Base-by-base conservation (phyloP, 768 basidiomycete species). In the Xerocomus brunneocitrinus region DNA sequence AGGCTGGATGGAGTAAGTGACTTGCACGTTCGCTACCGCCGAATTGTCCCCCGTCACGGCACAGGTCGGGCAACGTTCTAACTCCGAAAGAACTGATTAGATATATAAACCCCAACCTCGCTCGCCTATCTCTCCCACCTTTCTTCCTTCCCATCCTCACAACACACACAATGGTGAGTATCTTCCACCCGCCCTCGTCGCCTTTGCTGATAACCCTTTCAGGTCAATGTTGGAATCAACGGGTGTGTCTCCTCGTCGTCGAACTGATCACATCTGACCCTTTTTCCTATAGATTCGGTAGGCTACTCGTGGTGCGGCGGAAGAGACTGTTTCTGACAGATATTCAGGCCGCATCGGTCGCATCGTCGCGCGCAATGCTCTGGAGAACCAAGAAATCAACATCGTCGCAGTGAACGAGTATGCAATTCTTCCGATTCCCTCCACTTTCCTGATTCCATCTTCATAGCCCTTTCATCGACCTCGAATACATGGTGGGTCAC, bases 391-490 rank as follows among this genome's bases (percentile, higher is more conserved):
- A 50, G 83, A 85, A 49, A 79, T 94, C 68, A 76, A 92, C n/a
- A 83, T 99, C 68, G 85, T 94, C 59, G 94, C 94, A 54, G 74
- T 98, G 66, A 98, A 98, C 79, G 93, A 95, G 91, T 95, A 63
- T 65, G 91, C 72, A 9, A 16, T 46, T 28, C 10, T 35, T 46
- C 25, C 48, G 39, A 31, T 46, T 30, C 28, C 44, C 50, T 24
- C 49, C 16, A 19, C 46, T 40, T 45, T 36, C 43, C 40, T 51
- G 46, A 60, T 58, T 39, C 42, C 25, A 34, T 31, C 25, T 25
- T 28, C 36, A 48, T 54, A 95, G 93, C 75, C 95, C 95, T 51
- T 99, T 98, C 86, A 98, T 99, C 59, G 85, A 91, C 70, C 85
- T 95, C 62, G 81, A 86, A 3, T 98, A 99, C 84, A 97, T 98